A percentile compares a stretch with the other conserved stretches of the same genome.
Evolutionary conservation across 1,284 basidiomycete genomes (phyloP).

Genomic region (Cutaneotrichosporon sp.): DNA sequence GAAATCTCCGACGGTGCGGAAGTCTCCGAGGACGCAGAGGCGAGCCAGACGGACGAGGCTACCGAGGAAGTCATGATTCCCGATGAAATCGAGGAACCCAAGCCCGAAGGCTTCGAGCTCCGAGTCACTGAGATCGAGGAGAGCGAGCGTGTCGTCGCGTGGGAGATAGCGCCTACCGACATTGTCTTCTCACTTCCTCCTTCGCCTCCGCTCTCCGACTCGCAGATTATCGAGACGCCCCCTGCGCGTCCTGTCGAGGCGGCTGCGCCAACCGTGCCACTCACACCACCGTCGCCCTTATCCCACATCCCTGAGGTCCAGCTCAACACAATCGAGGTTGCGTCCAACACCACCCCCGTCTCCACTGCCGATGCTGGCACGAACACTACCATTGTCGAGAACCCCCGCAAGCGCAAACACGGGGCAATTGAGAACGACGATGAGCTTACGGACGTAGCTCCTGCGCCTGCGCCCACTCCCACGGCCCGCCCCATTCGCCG

Average conservation of each 20-base stretch:
- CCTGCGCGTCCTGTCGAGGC: background rate
- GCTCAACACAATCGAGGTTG: background rate
- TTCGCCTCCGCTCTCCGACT: background rate
- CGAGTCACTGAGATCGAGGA: background rate
- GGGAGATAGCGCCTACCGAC: background rate
- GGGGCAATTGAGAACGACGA: background rate
- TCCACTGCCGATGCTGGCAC: background rate
- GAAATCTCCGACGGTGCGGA: too few relatives aligned
- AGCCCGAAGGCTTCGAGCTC: background rate
- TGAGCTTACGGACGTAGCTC: background rate
- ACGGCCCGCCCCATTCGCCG: background rate
- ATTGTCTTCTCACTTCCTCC: background rate
- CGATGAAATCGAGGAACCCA: conserved; percentile 1
- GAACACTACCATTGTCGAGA: background rate
- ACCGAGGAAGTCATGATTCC: background rate
- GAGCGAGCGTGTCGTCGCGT: background rate
- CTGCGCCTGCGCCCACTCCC: background rate
- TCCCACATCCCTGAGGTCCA: background rate
- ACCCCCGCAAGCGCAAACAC: background rate
- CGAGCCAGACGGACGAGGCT: background rate
- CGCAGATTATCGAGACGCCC: too few relatives aligned
- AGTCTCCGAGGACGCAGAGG: background rate
- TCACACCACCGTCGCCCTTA: background rate
- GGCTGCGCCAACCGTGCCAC: background rate
- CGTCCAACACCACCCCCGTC: background rate